These are phyloP conservation scores for Quercus dentata DNA, from an alignment of 306 rosid genomes.

Conservation along the genomic window DNA sequence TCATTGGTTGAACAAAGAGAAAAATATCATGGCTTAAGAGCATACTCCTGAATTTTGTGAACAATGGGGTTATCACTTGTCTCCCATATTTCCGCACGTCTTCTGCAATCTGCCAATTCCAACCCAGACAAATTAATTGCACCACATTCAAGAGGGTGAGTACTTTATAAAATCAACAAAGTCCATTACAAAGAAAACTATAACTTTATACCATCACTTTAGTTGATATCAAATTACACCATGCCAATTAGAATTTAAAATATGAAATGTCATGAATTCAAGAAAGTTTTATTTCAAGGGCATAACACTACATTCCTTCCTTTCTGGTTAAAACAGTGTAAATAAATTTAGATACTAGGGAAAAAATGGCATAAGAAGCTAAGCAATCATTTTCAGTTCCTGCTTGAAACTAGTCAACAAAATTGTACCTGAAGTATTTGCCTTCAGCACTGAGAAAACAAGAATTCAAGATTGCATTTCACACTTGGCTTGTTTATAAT, in stretches of 20 bases:
- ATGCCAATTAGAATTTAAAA: not conserved
- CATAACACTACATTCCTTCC: not conserved
- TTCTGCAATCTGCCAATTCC: constrained; percentile 72
- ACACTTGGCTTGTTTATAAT: not conserved
- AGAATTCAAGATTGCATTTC: not conserved
- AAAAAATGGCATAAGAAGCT: not conserved
- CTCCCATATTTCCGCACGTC: constrained; percentile 76
- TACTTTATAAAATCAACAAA: constrained; percentile 6
- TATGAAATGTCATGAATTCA: not conserved
- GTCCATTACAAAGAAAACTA: not conserved
- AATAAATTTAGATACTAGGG: not conserved
- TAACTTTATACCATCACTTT: not conserved
- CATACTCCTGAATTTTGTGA: constrained; percentile 89
- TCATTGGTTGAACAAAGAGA: constrained; percentile 8
- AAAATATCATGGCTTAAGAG: constrained; percentile 7
- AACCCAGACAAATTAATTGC: constrained; percentile 17
- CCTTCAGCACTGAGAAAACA: not conserved
- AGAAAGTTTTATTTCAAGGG: not conserved
- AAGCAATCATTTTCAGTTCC: not conserved
- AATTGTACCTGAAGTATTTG: not conserved
- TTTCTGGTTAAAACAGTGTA: not conserved
- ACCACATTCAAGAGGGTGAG: constrained; percentile 12
- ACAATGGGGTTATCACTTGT: constrained; percentile 74
- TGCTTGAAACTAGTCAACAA: not conserved
- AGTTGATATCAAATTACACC: not conserved